Base-by-base conservation (phyloP, 192 early-diverging fungal genomes). In the Coemansia sp. region DNA sequence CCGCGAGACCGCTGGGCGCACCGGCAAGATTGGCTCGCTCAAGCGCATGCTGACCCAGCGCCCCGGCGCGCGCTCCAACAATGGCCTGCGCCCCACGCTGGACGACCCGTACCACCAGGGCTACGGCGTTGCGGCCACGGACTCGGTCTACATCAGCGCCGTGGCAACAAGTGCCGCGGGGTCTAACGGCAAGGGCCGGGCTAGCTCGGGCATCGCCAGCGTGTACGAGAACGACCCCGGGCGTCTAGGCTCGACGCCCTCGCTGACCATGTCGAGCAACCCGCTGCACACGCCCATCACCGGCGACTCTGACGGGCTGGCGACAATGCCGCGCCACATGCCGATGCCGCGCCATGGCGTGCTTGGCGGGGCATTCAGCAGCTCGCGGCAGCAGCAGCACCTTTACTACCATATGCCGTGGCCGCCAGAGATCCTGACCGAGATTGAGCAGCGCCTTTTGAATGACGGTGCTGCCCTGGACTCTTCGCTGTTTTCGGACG, bases 391-490 rank as follows among this genome's bases (percentile, higher is more conserved):
- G 34, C 64, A 76, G 10, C 44, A 66, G 34, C 64, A 76, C 42
- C 39, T 76, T 15, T 68, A 68, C 45, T 76, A 76, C 61, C 66
- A 64, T 15, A 76, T 76, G 72, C 65, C 66, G 22, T 76, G 72
- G 72, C 72, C 72, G n/a, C 65, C 64, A 3, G 64, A 76, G 61
- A 69, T 76, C 33, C 58, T 76, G 28, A 76, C 72, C 11, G 61
- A 76, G 11, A 76, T 76, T 18, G 66, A 69, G 53, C 72, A 76
- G 57, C 42, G 66, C 9, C 55, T 76, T 11, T 42, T 68, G 13
- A 52, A 60, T 32, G 72, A 76, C 27, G 72, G 66, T 18, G 66
- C 72, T 1, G 72, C 64, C 2, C 57, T 76, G 25, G 72, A 76
- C 14, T 20, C 53, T 9, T 19, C 50, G 15, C 58, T 76, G 26